Evolutionary conservation across 352 stramenopile species (phyloP), one percentile per base, ranked within the genome.

Genomic region (Globisporangium canariense): DNA sequence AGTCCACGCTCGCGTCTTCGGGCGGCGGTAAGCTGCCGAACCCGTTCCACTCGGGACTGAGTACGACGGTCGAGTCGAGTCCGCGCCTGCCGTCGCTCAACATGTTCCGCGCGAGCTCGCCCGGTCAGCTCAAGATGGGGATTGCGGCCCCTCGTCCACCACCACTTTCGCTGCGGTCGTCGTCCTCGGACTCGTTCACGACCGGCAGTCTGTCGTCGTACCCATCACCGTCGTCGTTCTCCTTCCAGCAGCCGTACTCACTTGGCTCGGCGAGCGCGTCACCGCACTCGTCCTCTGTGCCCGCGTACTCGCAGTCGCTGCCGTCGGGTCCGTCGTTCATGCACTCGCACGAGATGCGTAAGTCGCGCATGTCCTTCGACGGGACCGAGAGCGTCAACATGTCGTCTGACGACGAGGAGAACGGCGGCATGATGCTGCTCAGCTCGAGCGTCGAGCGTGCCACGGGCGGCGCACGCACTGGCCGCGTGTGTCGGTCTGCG

Each of bases 401-500:
- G 52, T 85, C 75, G n/a, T 89, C 79, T 9, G 82, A 88, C 30
- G 81, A 90, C 59, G 79, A 89, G n/a, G 78, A 91, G 40, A 83
- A 62, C 47, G 63, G 60, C 22, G 74, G 76, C 22, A 90, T 90
- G 74, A 77, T 86, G 50, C 73, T 87, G 18, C 73, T 93, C 38
- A 90, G 84, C 69, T 90, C 82, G 34, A 91, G 83, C 55, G 77
- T 91, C 14, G 79, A 81, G 40, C 76, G 70, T 56, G 41, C 69
- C 22, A 58, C 77, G 18, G 72, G 67, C 57, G 57, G 59, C 10
- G 49, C 60, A 2, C 84, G 83, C 62, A 90, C 77, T 18, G 85
- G 84, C 45, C 86, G 86, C 45, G 82, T 95, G 7, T 95, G 86
- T 49, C 77, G 85, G 46, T 90, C 90, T 57, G 79, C 81, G 1